phyloP scores from a whole-genome alignment of 2,329 filamentous ascomycete species.

The Colletotrichum orbiculare region DNA sequence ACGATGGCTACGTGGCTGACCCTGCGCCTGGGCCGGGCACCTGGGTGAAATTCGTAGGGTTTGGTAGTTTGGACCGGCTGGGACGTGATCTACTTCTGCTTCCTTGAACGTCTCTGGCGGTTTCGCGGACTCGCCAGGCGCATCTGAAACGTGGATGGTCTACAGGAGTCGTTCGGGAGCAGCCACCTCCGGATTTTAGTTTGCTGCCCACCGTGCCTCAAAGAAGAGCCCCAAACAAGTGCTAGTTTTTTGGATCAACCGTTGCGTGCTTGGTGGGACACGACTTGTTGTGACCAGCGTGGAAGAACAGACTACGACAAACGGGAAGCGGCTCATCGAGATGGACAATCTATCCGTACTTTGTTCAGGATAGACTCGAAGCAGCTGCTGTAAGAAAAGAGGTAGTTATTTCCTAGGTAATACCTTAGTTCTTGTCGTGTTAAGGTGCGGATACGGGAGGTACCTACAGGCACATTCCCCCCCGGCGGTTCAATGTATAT shows the following conservation, averaged over 20 bases:
- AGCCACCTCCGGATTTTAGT: conserved; percentile 45
- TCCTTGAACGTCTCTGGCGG: conserved; percentile 31
- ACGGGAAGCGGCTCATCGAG: too few species aligned
- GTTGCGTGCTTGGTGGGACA: conserved; percentile 1
- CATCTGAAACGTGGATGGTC: conserved; percentile 37
- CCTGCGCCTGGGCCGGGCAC: conserved; percentile 34
- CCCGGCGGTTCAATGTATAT: too few species aligned
- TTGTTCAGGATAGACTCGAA: too few species aligned
- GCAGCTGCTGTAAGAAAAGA: too few species aligned
- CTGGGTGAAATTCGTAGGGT: conserved; percentile 35
- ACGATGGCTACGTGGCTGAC: conserved; percentile 5
- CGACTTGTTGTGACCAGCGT: background rate
- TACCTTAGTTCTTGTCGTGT: background rate
- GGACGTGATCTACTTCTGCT: conserved; percentile 41
- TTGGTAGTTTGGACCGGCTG: conserved; percentile 41
- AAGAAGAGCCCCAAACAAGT: conserved; percentile 27
- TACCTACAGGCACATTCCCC: background rate
- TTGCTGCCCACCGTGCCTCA: conserved; percentile 32
- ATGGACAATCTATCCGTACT: too few species aligned
- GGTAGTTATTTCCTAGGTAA: background rate
- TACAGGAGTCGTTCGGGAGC: conserved; percentile 42
- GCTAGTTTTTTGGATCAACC: background rate
- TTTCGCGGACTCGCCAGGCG: conserved; percentile 35
- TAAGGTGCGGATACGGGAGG: too few species aligned
- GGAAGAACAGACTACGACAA: too few species aligned